These are phyloP conservation scores for Ganoderma lingzhi DNA, from an alignment of 1,284 basidiomycete genomes.

Conservation along the genomic window DNA sequence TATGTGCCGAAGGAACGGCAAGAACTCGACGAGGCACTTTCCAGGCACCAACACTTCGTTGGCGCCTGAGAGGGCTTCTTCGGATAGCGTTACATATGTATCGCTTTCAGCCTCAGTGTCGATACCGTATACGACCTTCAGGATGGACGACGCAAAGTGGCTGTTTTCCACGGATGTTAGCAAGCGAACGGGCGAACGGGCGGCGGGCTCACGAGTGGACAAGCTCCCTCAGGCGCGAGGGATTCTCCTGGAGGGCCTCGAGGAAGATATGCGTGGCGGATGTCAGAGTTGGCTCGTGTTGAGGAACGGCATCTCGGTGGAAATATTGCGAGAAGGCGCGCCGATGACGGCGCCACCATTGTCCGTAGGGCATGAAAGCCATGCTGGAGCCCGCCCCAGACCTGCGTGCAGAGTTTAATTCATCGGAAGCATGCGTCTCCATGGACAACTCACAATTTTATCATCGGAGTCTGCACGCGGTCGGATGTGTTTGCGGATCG, in stretches of 20 bases:
- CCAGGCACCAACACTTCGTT: slow-evolving; percentile 11
- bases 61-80: background rate
- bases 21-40: slow-evolving; percentile 23
- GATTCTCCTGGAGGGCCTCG: slow-evolving; percentile 16
- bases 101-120: slow-evolving; percentile 17
- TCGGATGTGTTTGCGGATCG: slow-evolving; percentile 11
- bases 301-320: slow-evolving; percentile 3
- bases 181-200: background rate
- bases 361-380: slow-evolving; percentile 21
- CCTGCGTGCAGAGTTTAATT: background rate
- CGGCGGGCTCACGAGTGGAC: slow-evolving; percentile 10
- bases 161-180: background rate
- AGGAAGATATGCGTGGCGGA: slow-evolving; percentile 15
- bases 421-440: background rate
- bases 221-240: slow-evolving; percentile 5
- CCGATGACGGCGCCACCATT: slow-evolving; percentile 16
- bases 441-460: slow-evolving; percentile 3
- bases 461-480: background rate
- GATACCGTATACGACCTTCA: slow-evolving; percentile 30
- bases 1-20: slow-evolving; percentile 25
- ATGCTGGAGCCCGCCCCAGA: background rate
- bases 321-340: slow-evolving; percentile 25
- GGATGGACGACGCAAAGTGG: slow-evolving; percentile 16
- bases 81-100: slow-evolving; percentile 1
- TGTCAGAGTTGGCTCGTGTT: slow-evolving; percentile 16